Evolutionary conservation across 2,329 filamentous ascomycete species (phyloP).

Genomic region (Ascochyta pisi): DNA sequence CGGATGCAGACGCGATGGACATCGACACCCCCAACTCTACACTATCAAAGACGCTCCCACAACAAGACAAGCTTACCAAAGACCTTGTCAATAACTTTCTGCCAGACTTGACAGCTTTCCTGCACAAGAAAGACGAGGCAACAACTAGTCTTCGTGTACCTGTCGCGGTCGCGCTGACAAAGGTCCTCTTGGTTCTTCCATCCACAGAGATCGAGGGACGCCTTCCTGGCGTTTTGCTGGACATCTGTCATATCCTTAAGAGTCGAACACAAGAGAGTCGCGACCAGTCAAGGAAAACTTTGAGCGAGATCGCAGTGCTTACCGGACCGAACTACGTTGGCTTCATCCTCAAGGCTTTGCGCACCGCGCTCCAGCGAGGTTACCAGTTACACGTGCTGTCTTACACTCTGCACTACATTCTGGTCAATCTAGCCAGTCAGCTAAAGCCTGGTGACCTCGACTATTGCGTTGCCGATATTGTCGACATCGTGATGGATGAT

Average conservation of each 20-base stretch:
- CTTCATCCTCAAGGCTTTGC: slow-evolving; percentile 91
- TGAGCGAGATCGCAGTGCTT: slow-evolving; percentile 81
- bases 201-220: slow-evolving; percentile 73
- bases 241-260: slow-evolving; percentile 90
- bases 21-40: slow-evolving; percentile 31
- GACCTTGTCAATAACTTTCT: slow-evolving; percentile 79
- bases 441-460: slow-evolving; percentile 85
- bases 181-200: slow-evolving; percentile 82
- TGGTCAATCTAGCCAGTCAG: slow-evolving; percentile 75
- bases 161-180: slow-evolving; percentile 86
- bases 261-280: slow-evolving; percentile 88
- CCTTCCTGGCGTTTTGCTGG: slow-evolving; percentile 83
- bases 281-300: slow-evolving; percentile 87
- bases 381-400: slow-evolving; percentile 96
- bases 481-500: slow-evolving; percentile 93
- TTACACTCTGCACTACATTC: slow-evolving; percentile 90
- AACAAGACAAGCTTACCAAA: slow-evolving; percentile 68
- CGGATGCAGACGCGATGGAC: slow-evolving; percentile 31
- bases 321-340: slow-evolving; percentile 84
- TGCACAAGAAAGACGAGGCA: slow-evolving; percentile 93
- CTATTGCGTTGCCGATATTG: slow-evolving; percentile 80
- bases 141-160: slow-evolving; percentile 93
- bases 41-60: slow-evolving; percentile 72
- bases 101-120: slow-evolving; percentile 79
- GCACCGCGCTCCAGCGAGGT: slow-evolving; percentile 80